Evolutionary conservation across 139 green algal genomes (phyloP), one percentile per base, ranked within the genome.

Genomic region (Volvox africanus): DNA sequence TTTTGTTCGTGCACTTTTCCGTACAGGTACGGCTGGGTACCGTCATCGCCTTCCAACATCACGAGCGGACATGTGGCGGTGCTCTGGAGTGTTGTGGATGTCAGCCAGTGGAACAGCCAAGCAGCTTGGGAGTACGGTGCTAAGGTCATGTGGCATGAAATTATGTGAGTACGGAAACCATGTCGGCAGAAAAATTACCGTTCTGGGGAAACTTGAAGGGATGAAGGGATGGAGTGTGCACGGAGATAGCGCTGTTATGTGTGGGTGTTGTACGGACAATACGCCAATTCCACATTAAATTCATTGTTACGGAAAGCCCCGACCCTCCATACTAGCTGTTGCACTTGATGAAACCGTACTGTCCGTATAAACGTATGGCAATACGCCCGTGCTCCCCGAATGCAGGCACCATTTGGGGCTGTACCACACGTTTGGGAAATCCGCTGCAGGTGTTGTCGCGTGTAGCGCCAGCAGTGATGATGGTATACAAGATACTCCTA

Each of bases 121-220:
- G 30, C 75, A 3, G 73, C 28, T 14, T 85, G 44, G 50, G 86
- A 90, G 86, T 90, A 84, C 73, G 86, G 86, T 50, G 75, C 5
- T 76, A 90, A 90, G 73, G 86, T 90, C 73, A 55, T 90, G 75
- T 90, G 86, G 86, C 86, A 90, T 22, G 86, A 90, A 76, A 68
- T 90, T 50, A 90, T 90, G 86, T 89, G 83, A 89, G 83, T 26
- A 19, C 44, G 44, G 44, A 55, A 55, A 55, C 44, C 44, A 55
- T 55, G 44, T 55, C 44, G 9, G 44, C 44, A 55, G 5, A 9
- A 55, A 9, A 55, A 55, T 14, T 55, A 55, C 44, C 44, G 9
- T 55, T 55, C 44, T 9, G 5, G 44, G 44, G n/a, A 5, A 9
- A 55, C 9, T 55, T 55, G 44, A 14, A 55, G 5, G 44, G 9